Percentiles rank a stretch among this genome's conserved stretches.
Conservation (phyloP, 2,329 filamentous ascomycete species). For the Colletotrichum truncatum region DNA sequence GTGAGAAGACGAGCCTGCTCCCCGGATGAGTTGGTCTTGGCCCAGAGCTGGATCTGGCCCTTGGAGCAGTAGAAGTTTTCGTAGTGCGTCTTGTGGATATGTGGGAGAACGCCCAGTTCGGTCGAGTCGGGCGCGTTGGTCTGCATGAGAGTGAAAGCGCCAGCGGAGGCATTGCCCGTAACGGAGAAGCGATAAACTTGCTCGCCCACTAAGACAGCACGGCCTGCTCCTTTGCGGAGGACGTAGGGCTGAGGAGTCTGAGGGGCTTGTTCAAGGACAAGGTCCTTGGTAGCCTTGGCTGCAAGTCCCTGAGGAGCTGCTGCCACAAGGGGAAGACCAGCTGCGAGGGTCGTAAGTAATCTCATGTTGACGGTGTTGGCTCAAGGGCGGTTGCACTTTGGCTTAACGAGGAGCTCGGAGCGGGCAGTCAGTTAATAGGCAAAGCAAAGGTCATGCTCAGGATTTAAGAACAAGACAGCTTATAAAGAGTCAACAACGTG, state of each 20-base stretch:
- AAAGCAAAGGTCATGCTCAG: background rate
- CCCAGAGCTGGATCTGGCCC: slow-evolving; percentile 56
- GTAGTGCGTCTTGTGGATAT: slow-evolving; percentile 51
- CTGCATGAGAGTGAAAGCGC: slow-evolving; percentile 54
- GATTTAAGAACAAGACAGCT: background rate
- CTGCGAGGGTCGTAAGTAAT: slow-evolving; percentile 14
- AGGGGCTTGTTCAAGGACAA: slow-evolving; percentile 13
- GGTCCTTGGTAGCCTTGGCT: background rate
- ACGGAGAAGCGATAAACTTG: slow-evolving; percentile 42
- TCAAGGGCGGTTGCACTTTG: background rate
- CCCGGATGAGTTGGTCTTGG: slow-evolving; percentile 35
- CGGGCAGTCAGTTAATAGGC: background rate
- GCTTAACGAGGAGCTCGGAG: background rate
- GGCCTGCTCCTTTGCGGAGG: slow-evolving; percentile 21
- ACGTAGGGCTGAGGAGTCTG: slow-evolving; percentile 16
- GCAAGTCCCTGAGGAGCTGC: slow-evolving; percentile 11
- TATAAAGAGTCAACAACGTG: background rate
- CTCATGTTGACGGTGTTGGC: slow-evolving; percentile 3
- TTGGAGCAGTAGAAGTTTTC: slow-evolving; percentile 57
- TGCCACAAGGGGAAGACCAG: slow-evolving; percentile 16
- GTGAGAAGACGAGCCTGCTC: slow-evolving; percentile 50
- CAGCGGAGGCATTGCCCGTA: slow-evolving; percentile 52
- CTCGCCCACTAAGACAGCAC: slow-evolving; percentile 11
- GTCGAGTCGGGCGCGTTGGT: slow-evolving; percentile 49
- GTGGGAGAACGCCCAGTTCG: slow-evolving; percentile 51